Percentiles rank a stretch among this genome's conserved stretches.
phyloP scores from a whole-genome alignment of 768 basidiomycete species.

The Lactarius vividus region DNA sequence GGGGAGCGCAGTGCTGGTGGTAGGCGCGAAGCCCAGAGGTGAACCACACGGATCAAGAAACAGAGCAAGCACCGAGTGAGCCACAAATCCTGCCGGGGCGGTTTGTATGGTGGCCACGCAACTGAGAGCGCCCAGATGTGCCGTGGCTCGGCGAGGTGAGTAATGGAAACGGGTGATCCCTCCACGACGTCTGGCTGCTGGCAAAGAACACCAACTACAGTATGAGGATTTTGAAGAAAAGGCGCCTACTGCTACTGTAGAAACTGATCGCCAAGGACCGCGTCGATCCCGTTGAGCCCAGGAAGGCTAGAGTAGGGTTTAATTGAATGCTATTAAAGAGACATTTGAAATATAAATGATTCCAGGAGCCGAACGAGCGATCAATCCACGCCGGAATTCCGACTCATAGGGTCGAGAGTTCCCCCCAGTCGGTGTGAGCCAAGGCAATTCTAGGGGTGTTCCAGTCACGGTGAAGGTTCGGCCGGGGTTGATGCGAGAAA shows the following conservation, averaged over 20 bases:
- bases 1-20: neutral
- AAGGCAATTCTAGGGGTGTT: constrained; percentile 1
- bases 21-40: neutral
- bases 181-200: neutral
- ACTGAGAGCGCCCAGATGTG: neutral
- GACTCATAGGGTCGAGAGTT: neutral
- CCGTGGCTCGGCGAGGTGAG: neutral
- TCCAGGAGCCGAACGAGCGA: neutral
- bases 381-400: neutral
- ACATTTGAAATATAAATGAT: neutral
- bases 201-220: neutral
- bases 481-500: neutral
- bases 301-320: neutral
- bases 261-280: neutral
- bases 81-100: neutral
- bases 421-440: neutral
- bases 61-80: neutral
- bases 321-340: neutral
- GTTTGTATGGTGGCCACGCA: neutral
- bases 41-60: neutral
- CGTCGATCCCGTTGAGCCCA: neutral
- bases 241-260: neutral
- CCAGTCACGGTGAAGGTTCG: neutral
- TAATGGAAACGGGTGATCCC: neutral
- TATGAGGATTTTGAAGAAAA: neutral